Conservation (phyloP, 495 filamentous ascomycete genomes). For the Cercophora sp. region DNA sequence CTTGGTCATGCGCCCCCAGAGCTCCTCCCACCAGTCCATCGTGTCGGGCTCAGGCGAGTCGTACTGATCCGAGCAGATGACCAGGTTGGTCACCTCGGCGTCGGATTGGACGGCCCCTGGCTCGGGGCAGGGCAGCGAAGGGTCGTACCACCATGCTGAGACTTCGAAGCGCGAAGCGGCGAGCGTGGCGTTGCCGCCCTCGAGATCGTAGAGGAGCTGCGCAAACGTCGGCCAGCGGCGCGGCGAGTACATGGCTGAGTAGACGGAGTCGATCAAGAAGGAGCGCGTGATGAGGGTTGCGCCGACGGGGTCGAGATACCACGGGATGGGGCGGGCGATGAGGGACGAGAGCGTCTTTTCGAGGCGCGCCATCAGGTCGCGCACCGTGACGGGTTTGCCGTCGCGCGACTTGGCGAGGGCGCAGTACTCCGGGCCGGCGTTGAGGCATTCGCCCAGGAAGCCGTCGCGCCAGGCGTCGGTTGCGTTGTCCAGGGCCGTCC, state of each 20-base stretch:
- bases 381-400: slow-evolving; percentile 28
- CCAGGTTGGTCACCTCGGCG: slow-evolving; percentile 32
- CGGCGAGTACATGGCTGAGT: slow-evolving; percentile 39
- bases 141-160: slow-evolving; percentile 36
- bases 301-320: slow-evolving; percentile 32
- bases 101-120: slow-evolving; percentile 24
- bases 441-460: slow-evolving; percentile 45
- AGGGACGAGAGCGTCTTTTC: slow-evolving; percentile 31
- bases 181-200: slow-evolving; percentile 40
- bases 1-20: slow-evolving; percentile 43
- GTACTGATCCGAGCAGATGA: slow-evolving; percentile 42
- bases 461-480: slow-evolving; percentile 47
- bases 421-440: slow-evolving; percentile 41
- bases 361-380: slow-evolving; percentile 35
- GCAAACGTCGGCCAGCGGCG: slow-evolving; percentile 38
- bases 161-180: slow-evolving; percentile 31
- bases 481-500: slow-evolving; percentile 43
- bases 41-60: slow-evolving; percentile 39
- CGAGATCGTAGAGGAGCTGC: slow-evolving; percentile 37
- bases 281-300: slow-evolving; percentile 43
- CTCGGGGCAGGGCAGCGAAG: slow-evolving; percentile 26
- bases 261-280: slow-evolving; percentile 31
- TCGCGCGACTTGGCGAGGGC: slow-evolving; percentile 33
- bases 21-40: slow-evolving; percentile 38
- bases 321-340: slow-evolving; percentile 28